Evolutionary conservation across 2,329 filamentous ascomycete genomes (phyloP), one percentile per base, ranked within the genome.

Genomic region (Ambrosiella beaveri): DNA sequence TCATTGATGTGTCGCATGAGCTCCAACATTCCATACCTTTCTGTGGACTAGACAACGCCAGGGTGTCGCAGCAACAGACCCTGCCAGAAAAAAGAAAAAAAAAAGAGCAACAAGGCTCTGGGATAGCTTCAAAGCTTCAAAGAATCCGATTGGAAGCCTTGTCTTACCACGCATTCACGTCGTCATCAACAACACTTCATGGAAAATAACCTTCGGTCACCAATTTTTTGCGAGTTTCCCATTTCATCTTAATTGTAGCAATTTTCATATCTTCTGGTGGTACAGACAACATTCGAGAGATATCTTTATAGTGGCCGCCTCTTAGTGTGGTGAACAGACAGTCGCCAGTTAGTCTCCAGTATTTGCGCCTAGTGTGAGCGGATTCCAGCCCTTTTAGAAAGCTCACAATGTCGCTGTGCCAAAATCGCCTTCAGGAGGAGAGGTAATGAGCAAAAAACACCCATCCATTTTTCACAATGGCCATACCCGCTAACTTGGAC

Each of bases 371-470:
- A 41, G 11, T 41, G 39, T 41, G 39, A 41, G 9, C 39, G 39
- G 7, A 7, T 12, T 41, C 39, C 39, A 8, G 5, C 39, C n/a
- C 9, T n/a, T 41, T 41, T 41, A 11, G 11, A 41, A 11, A 11
- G 8, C 11, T 19, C 17, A 51, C 11, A 11, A 51, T 51, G 47
- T 51, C 47, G 65, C 79, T 97, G 56, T 95, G 89, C 68, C 81
- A 86, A 67, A 94, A 94, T 68, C 80, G 91, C 61, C 77, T 95
- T 44, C 85, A 88, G 63, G 89, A 95, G 71, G 89, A 95, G 75
- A 77, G 88, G 87, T 90, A 77, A 63, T 47, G 13, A 56, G 59
- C 38, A 62, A 62, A 37, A 39, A 41, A 27, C 19, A 27, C 6
- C 39, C 39, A n/a, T 41, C n/a, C 11, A 12, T 41, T 41, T 41